Evolutionary conservation across 2,329 filamentous ascomycete genomes (phyloP).

Genomic region (Neofusicoccum umdonicola): DNA sequence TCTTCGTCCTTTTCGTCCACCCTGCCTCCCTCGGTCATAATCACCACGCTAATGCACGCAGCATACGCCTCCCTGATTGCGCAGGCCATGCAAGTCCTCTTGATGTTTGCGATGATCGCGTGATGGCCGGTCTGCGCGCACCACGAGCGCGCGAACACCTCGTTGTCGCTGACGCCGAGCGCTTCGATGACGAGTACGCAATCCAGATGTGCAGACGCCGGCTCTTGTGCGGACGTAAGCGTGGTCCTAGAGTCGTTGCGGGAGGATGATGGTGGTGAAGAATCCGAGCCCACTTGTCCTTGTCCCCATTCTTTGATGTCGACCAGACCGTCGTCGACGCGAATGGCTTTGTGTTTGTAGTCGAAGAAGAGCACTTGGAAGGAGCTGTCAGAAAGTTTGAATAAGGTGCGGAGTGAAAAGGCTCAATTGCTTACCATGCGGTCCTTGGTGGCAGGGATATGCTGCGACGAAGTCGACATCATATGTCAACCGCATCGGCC

Average conservation of each 20-base stretch:
- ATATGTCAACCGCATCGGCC: conserved; percentile 38
- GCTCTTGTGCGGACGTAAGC: conserved; percentile 20
- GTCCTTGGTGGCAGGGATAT: conserved; percentile 41
- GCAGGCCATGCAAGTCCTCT: conserved; percentile 70
- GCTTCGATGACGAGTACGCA: conserved; percentile 70
- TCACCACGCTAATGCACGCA: conserved; percentile 68
- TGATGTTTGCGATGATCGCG: conserved; percentile 67
- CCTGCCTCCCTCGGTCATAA: conserved; percentile 53
- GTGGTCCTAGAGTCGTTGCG: conserved; percentile 23
- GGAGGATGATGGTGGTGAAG: conserved; percentile 23
- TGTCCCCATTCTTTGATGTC: conserved; percentile 64
- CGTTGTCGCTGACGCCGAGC: conserved; percentile 71
- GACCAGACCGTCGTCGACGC: conserved; percentile 62
- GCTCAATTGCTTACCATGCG: conserved; percentile 33
- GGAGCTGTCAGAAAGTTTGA: conserved; percentile 14
- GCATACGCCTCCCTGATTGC: conserved; percentile 74
- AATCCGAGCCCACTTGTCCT: neutral
- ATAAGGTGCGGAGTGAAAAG: too few species aligned
- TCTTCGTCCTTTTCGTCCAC: conserved; percentile 44
- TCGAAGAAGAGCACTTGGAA: conserved; percentile 65
- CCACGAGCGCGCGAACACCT: conserved; percentile 74
- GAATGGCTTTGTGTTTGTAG: conserved; percentile 60
- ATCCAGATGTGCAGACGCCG: conserved; percentile 47
- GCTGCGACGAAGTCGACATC: conserved; percentile 43
- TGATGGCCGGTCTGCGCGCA: conserved; percentile 72